Evolutionary conservation across 202 grass and related monocot genomes (phyloP).

Genomic region (Saccharum hybrid): DNA sequence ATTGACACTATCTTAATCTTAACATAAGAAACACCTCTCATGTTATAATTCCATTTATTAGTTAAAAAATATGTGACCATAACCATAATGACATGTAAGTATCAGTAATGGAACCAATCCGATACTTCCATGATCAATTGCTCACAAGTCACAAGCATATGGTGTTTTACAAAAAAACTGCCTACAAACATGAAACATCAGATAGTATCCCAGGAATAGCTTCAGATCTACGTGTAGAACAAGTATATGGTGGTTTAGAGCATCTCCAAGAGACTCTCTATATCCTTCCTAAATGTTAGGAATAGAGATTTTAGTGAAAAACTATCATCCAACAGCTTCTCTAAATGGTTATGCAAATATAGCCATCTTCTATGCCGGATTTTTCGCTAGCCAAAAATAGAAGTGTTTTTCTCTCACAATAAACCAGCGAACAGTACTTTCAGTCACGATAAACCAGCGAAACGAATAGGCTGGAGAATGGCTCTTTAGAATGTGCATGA

Average conservation of each 20-base stretch:
- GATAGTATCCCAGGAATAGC: neutral
- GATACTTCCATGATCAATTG: neutral
- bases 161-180: neutral
- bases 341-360: too few relatives aligned
- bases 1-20: conserved; percentile 3
- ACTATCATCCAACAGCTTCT: too few relatives aligned
- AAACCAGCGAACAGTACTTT: too few relatives aligned
- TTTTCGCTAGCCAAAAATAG: too few relatives aligned
- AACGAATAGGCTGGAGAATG: too few relatives aligned
- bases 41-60: neutral
- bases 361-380: too few relatives aligned
- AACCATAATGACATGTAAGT: neutral
- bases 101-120: neutral
- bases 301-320: too few relatives aligned
- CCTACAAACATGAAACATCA: neutral
- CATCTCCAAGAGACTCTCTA: too few relatives aligned
- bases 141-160: neutral
- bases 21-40: neutral
- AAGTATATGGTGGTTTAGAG: neutral
- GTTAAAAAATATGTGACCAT: neutral
- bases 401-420: too few relatives aligned
- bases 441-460: too few relatives aligned
- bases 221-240: conserved; percentile 22
- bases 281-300: too few relatives aligned
- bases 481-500: too few relatives aligned